Evolutionary conservation across 345 rosid genomes (phyloP).

Genomic region (Linum tenue): DNA sequence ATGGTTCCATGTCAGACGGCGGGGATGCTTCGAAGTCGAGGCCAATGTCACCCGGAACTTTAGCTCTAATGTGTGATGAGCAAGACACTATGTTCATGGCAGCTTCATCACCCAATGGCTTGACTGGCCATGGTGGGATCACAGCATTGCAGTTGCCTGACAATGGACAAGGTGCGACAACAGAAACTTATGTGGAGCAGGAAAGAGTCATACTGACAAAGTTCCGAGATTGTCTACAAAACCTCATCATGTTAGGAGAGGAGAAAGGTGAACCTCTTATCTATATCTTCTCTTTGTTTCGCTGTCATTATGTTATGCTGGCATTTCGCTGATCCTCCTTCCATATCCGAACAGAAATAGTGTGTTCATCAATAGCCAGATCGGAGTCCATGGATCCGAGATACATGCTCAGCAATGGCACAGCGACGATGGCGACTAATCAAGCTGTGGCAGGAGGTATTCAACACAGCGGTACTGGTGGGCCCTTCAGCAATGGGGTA

Average conservation of each 20-base stretch:
- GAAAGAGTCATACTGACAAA: conserved; percentile 66
- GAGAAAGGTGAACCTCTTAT: conserved; percentile 55
- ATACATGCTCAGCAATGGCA: conserved; percentile 31
- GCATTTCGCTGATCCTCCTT: conserved; percentile 3
- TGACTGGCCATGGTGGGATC: conserved; percentile 38
- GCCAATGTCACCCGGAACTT: conserved; percentile 95
- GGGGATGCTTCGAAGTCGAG: conserved; percentile 51
- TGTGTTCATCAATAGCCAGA: conserved; percentile 60
- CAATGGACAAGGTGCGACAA: conserved; percentile 12
- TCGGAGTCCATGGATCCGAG: conserved; percentile 40
- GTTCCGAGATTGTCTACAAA: conserved; percentile 80
- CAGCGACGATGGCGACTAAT: conserved; percentile 25
- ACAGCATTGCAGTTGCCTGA: conserved; percentile 39
- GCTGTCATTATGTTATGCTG: not conserved
- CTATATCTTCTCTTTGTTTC: not conserved
- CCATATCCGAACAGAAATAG: conserved; percentile 45
- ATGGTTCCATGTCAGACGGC: conserved; percentile 44
- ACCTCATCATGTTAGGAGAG: conserved; percentile 78
- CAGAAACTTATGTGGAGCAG: conserved; percentile 62
- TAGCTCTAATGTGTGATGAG: conserved; percentile 99
- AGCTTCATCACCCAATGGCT: conserved; percentile 53
- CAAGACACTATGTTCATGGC: conserved; percentile 75
- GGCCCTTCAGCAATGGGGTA: conserved; percentile 37
- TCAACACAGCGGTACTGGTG: conserved; percentile 21
- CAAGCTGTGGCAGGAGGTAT: conserved; percentile 26